These are phyloP conservation scores for Colletotrichum chrysophilum DNA, from an alignment of 2,329 filamentous ascomycete species.

Conservation along the genomic window DNA sequence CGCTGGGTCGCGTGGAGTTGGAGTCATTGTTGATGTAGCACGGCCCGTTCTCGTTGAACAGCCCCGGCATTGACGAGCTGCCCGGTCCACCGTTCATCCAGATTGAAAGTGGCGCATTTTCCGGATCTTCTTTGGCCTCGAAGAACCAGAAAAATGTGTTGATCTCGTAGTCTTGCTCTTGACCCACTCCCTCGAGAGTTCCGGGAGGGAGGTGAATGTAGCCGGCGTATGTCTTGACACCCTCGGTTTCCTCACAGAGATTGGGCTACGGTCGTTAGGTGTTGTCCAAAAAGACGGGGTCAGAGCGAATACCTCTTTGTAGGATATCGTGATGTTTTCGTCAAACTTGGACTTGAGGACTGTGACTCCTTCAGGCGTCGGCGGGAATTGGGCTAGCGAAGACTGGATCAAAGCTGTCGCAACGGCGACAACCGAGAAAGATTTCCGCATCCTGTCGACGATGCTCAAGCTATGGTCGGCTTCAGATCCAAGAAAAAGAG, in stretches of 20 bases:
- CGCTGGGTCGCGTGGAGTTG: constrained; percentile 54
- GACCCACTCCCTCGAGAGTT: constrained; percentile 23
- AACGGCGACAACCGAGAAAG: not conserved
- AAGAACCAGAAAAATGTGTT: constrained; percentile 50
- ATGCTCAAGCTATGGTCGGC: too few relatives aligned
- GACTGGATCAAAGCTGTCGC: constrained; percentile 31
- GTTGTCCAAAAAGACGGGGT: not conserved
- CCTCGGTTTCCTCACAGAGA: constrained; percentile 58
- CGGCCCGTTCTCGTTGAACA: constrained; percentile 57
- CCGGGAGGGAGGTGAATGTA: constrained; percentile 59
- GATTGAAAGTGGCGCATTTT: constrained; percentile 49
- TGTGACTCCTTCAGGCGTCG: constrained; percentile 35
- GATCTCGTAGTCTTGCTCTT: constrained; percentile 49
- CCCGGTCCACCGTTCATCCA: constrained; percentile 68
- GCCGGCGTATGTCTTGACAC: constrained; percentile 65
- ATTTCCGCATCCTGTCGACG: not conserved
- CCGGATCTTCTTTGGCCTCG: constrained; percentile 30
- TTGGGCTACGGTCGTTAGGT: constrained; percentile 45
- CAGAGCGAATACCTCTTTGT: constrained; percentile 51
- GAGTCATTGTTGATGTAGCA: constrained; percentile 58
- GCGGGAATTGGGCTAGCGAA: constrained; percentile 26
- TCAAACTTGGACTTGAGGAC: constrained; percentile 61
- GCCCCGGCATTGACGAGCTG: constrained; percentile 56
- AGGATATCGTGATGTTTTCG: constrained; percentile 63
- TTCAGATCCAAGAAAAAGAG: not conserved